Evolutionary conservation across 108 stramenopile species (phyloP).

Genomic region (Skeletonema tropicum): DNA sequence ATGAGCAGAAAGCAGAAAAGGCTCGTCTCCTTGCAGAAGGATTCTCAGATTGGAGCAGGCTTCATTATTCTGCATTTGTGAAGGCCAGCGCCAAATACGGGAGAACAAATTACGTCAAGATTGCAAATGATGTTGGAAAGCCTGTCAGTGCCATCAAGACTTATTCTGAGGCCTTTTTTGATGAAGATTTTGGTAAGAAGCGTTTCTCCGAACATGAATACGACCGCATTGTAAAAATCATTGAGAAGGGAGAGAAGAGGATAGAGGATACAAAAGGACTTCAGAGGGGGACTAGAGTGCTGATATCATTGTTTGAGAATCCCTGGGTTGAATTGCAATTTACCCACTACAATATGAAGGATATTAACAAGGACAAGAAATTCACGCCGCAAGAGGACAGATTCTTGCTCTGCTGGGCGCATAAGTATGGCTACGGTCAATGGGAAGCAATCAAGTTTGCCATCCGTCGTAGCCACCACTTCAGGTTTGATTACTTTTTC

Average conservation of each 20-base stretch:
- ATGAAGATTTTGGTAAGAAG: conserved; percentile 67
- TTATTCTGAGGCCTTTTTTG: conserved; percentile 78
- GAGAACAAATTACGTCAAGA: conserved; percentile 38
- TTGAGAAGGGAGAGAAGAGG: conserved; percentile 84
- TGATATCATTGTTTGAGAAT: conserved; percentile 86
- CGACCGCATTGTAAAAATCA: conserved; percentile 81
- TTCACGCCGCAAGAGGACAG: conserved; percentile 51
- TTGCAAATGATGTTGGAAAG: conserved; percentile 81
- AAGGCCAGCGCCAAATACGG: conserved; percentile 70
- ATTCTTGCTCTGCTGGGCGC: conserved; percentile 62
- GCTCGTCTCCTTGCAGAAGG: conserved; percentile 72
- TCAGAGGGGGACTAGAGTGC: conserved; percentile 63
- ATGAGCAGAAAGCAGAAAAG: conserved; percentile 68
- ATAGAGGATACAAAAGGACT: conserved; percentile 75
- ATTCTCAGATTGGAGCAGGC: conserved; percentile 80
- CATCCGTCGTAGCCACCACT: conserved; percentile 76
- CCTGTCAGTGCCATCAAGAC: conserved; percentile 57
- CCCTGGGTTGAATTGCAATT: conserved; percentile 89
- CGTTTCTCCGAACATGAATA: conserved; percentile 86
- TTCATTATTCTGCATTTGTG: conserved; percentile 77
- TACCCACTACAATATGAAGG: conserved; percentile 54
- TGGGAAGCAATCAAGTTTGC: conserved; percentile 91
- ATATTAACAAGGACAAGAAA: conserved; percentile 56
- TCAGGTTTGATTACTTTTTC: conserved; percentile 89
- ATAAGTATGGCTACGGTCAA: conserved; percentile 87